phyloP scores from a whole-genome alignment of 2,329 filamentous ascomycete genomes.

The Fusarium sp. region DNA sequence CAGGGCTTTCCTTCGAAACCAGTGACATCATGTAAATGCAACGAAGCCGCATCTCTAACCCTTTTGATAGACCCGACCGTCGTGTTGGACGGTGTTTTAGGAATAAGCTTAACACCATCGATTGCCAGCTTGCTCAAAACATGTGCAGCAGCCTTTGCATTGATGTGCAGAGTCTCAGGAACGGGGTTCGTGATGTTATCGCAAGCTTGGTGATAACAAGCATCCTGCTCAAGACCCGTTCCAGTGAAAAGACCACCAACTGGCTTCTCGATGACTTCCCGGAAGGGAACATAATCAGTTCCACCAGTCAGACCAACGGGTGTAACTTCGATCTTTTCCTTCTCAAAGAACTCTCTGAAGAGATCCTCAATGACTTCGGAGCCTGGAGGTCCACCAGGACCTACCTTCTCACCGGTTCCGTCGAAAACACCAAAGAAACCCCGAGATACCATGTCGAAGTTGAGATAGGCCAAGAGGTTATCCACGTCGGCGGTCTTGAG shows the following conservation, averaged over 20 bases:
- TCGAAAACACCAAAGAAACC: conserved; percentile 51
- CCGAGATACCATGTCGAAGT: conserved; percentile 54
- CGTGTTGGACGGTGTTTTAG: conserved; percentile 33
- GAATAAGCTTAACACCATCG: conserved; percentile 37
- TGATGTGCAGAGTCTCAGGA: conserved; percentile 46
- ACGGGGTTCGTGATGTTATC: conserved; percentile 52
- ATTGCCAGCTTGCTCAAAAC: conserved; percentile 46
- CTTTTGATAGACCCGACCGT: conserved; percentile 31
- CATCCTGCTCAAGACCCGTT: conserved; percentile 39
- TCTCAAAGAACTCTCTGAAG: conserved; percentile 46
- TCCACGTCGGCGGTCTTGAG: conserved; percentile 46
- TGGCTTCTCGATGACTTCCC: conserved; percentile 62
- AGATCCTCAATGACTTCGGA: conserved; percentile 48
- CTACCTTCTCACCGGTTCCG: conserved; percentile 49
- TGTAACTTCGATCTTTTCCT: conserved; percentile 46
- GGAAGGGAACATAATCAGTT: conserved; percentile 70
- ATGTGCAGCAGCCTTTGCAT: conserved; percentile 57
- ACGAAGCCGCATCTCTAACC: conserved; percentile 24
- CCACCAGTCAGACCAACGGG: conserved; percentile 53
- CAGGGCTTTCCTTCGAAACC: conserved; percentile 30
- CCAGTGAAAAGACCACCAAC: conserved; percentile 68
- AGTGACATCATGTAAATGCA: conserved; percentile 33
- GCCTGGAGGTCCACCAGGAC: conserved; percentile 48
- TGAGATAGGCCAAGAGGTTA: conserved; percentile 51
- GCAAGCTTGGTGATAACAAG: conserved; percentile 49